Conservation (phyloP, 305 asterid species). For the Fraxinus sp. region DNA sequence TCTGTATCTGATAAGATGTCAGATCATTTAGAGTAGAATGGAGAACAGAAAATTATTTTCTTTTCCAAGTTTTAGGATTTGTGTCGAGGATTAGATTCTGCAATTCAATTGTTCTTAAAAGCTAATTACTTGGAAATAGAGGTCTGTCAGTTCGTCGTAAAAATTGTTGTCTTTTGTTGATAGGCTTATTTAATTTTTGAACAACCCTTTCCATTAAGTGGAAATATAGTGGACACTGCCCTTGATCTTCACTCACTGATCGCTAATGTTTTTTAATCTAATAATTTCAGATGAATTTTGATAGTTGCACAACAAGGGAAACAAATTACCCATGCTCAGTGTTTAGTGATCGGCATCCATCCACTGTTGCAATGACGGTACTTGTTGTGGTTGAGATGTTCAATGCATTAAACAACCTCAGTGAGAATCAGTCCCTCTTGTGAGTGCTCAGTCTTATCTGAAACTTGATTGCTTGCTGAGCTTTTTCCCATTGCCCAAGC, state of each 20-base stretch:
- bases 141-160: background rate
- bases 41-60: background rate
- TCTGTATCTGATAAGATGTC: background rate
- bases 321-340: slow-evolving; percentile 74
- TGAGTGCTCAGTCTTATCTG: slow-evolving; percentile 38
- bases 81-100: slow-evolving; percentile 4
- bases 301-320: slow-evolving; percentile 88
- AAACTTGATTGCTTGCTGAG: background rate
- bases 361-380: slow-evolving; percentile 97
- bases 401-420: slow-evolving; percentile 95
- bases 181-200: slow-evolving; percentile 9
- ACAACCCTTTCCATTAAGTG: background rate
- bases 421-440: slow-evolving; percentile 97
- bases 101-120: slow-evolving; percentile 14
- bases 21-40: background rate
- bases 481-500: slow-evolving; percentile 6
- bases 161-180: slow-evolving; percentile 6
- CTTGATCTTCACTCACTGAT: slow-evolving; percentile 1
- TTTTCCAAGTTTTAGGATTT: background rate
- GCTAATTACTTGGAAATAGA: slow-evolving; percentile 8
- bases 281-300: slow-evolving; percentile 75
- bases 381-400: slow-evolving; percentile 98
- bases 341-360: slow-evolving; percentile 87
- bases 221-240: background rate
- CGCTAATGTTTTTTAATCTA: slow-evolving; percentile 26